phyloP scores from a whole-genome alignment of 352 stramenopile species.

The Phytophthora fragariae region DNA sequence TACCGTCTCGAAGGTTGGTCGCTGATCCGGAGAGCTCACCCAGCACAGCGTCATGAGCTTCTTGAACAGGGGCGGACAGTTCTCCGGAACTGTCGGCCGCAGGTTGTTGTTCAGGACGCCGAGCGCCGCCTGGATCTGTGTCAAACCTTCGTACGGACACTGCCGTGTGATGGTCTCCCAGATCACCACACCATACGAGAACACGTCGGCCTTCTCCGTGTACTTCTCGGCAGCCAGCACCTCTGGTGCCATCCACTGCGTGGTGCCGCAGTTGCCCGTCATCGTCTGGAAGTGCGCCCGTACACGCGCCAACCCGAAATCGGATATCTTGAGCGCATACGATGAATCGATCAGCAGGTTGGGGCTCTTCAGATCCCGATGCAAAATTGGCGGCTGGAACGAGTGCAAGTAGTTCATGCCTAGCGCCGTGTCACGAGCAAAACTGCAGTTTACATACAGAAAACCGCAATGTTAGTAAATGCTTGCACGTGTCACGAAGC shows the following conservation, averaged over 20 bases:
- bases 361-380: slow-evolving; percentile 89
- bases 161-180: slow-evolving; percentile 91
- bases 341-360: slow-evolving; percentile 84
- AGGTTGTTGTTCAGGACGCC: slow-evolving; percentile 90
- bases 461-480: slow-evolving; percentile 12
- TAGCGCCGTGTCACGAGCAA: slow-evolving; percentile 80
- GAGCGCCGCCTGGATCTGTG: slow-evolving; percentile 90
- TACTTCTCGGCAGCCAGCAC: slow-evolving; percentile 87
- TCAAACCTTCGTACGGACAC: slow-evolving; percentile 93
- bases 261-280: slow-evolving; percentile 88
- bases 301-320: slow-evolving; percentile 87
- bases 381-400: slow-evolving; percentile 86
- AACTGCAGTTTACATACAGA: slow-evolving; percentile 38
- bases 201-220: slow-evolving; percentile 90
- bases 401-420: slow-evolving; percentile 92
- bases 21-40: slow-evolving; percentile 75
- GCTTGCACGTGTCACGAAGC: neutral
- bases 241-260: slow-evolving; percentile 89
- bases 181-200: slow-evolving; percentile 87
- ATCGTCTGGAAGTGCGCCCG: slow-evolving; percentile 90
- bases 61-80: slow-evolving; percentile 82
- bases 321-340: slow-evolving; percentile 90
- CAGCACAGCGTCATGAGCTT: slow-evolving; percentile 89
- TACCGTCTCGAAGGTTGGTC: slow-evolving; percentile 84
- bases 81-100: slow-evolving; percentile 79